These are phyloP conservation scores for Alternaria gansuensis DNA, from an alignment of 2,329 filamentous ascomycete genomes.

Conservation along the genomic window DNA sequence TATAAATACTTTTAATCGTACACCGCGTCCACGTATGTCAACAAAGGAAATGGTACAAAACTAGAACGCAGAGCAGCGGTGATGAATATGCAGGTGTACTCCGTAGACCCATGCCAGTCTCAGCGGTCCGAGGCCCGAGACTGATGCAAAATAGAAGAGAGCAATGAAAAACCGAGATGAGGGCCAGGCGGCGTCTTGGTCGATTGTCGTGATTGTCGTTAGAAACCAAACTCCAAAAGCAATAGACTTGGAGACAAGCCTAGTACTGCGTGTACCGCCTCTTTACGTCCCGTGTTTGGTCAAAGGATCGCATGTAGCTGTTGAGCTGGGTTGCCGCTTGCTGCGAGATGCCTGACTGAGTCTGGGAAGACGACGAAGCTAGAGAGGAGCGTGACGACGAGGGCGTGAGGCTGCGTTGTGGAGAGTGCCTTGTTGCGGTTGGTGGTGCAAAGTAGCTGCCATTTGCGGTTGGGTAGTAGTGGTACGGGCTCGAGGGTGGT, in stretches of 20 bases:
- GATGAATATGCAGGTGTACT: conserved; percentile 36
- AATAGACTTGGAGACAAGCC: not conserved
- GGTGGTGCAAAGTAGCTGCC: conserved; percentile 52
- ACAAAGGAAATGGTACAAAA: conserved; percentile 38
- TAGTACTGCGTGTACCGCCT: conserved; percentile 53
- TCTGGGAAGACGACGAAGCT: conserved; percentile 72
- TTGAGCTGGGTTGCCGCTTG: conserved; percentile 81
- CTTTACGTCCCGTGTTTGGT: conserved; percentile 73
- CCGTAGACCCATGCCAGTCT: conserved; percentile 32
- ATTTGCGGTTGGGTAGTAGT: conserved; percentile 49
- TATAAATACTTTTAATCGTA: conserved; percentile 47
- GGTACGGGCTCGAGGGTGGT: conserved; percentile 58
- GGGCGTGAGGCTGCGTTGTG: conserved; percentile 56
- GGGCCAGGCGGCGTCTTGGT: conserved; percentile 16
- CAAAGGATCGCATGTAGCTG: conserved; percentile 88
- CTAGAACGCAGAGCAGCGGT: conserved; percentile 31
- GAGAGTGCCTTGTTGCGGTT: conserved; percentile 39
- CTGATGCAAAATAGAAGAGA: conserved; percentile 23
- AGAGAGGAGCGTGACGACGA: conserved; percentile 87
- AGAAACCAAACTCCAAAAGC: conserved; percentile 29
- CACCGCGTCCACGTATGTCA: conserved; percentile 31
- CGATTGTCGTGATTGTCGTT: conserved; percentile 30
- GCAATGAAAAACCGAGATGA: conserved; percentile 16
- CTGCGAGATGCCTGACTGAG: conserved; percentile 69
- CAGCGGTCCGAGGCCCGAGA: conserved; percentile 21